Percentiles rank a stretch among this genome's conserved stretches.
Evolutionary conservation across 345 rosid genomes (phyloP).

Genomic region (Dipteronia sinensis): DNA sequence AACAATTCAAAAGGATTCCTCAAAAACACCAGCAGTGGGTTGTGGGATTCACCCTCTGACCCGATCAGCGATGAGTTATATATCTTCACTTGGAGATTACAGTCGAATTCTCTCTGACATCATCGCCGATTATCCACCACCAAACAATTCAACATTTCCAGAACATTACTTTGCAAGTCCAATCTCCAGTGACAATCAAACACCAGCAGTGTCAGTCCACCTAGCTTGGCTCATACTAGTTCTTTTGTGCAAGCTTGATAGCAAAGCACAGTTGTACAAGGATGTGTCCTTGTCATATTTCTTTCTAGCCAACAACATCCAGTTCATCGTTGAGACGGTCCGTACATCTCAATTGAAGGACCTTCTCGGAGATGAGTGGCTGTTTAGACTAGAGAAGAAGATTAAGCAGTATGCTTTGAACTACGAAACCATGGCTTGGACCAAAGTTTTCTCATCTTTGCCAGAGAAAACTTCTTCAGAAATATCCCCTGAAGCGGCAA

Average conservation of each 20-base stretch:
- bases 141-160: conserved; percentile 37
- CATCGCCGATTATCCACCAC: conserved; percentile 50
- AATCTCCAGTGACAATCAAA: conserved; percentile 26
- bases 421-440: conserved; percentile 76
- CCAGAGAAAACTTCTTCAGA: conserved; percentile 41
- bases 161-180: conserved; percentile 57
- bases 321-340: conserved; percentile 57
- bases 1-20: conserved; percentile 53
- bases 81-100: conserved; percentile 62
- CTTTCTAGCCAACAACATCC: conserved; percentile 84
- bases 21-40: conserved; percentile 48
- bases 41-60: conserved; percentile 81
- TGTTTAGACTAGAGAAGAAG: conserved; percentile 48
- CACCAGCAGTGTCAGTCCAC: conserved; percentile 43
- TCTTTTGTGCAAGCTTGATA: conserved; percentile 79
- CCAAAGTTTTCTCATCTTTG: conserved; percentile 50
- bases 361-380: conserved; percentile 83
- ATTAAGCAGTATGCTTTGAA: conserved; percentile 55
- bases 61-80: conserved; percentile 61
- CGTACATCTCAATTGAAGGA: conserved; percentile 44
- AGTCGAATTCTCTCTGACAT: conserved; percentile 54
- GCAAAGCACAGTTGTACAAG: conserved; percentile 64
- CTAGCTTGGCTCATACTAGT: conserved; percentile 73
- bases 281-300: conserved; percentile 72
- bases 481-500: conserved; percentile 44